phyloP scores from a whole-genome alignment of 768 basidiomycete genomes.

The Lentinula guzmanii region DNA sequence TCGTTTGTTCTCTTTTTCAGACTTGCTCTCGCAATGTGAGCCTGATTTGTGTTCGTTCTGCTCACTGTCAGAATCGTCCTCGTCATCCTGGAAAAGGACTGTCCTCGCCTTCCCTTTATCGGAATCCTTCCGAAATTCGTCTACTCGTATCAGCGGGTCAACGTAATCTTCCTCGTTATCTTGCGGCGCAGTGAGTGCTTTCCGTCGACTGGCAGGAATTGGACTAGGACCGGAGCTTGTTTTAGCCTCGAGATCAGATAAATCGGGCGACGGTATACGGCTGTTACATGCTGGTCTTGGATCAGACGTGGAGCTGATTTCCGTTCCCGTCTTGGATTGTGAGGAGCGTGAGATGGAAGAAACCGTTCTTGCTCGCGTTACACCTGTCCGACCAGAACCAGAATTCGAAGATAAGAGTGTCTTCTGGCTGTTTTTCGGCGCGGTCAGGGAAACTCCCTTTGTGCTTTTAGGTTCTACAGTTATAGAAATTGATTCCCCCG shows the following conservation, averaged over 20 bases:
- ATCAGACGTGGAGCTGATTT: neutral
- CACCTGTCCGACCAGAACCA: no score
- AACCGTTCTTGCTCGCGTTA: neutral
- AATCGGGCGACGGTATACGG: conserved; percentile 25
- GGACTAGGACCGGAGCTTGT: neutral
- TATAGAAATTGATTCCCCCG: neutral
- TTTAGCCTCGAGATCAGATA: conserved; percentile 22
- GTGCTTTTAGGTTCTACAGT: neutral
- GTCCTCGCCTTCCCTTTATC: conserved; percentile 29
- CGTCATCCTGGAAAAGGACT: conserved; percentile 36
- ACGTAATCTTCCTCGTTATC: conserved; percentile 34
- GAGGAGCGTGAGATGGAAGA: neutral
- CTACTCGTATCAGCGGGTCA: conserved; percentile 14
- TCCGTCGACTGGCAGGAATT: conserved; percentile 19
- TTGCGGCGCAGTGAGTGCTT: conserved; percentile 10
- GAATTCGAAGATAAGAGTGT: neutral
- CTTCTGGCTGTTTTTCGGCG: neutral
- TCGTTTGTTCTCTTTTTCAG: conserved; percentile 14
- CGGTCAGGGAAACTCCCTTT: neutral
- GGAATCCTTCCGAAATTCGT: conserved; percentile 6
- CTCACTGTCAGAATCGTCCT: conserved; percentile 17
- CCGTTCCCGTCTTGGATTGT: conserved; percentile 1
- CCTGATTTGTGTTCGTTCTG: conserved; percentile 17
- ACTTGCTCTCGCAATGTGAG: conserved; percentile 11
- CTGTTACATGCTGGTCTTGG: neutral